phyloP scores from a whole-genome alignment of 208 protist species.

The Crithidia acanthocephali region DNA sequence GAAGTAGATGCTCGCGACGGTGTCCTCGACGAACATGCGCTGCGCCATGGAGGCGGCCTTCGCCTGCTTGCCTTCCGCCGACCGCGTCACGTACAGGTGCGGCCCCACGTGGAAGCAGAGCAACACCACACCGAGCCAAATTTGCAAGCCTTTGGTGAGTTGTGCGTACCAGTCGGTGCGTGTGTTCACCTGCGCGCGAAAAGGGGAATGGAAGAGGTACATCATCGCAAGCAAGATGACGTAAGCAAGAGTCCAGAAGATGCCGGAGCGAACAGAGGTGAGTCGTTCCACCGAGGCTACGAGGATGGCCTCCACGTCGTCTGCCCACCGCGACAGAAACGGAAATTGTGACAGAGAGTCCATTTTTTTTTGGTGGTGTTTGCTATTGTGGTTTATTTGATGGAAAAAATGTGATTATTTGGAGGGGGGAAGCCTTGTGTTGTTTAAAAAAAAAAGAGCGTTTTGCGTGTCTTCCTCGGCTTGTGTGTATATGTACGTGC shows the following conservation, averaged over 20 bases:
- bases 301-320: conserved; percentile 16
- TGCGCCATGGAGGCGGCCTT: background rate
- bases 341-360: background rate
- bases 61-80: background rate
- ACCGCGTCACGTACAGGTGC: conserved; percentile 33
- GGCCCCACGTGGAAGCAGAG: conserved; percentile 69
- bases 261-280: conserved; percentile 21
- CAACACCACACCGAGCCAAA: conserved; percentile 57
- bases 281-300: conserved; percentile 13
- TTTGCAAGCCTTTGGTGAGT: conserved; percentile 74
- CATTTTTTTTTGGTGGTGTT: conserved; percentile 20
- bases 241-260: conserved; percentile 63
- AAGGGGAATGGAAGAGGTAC: conserved; percentile 86
- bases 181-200: conserved; percentile 54
- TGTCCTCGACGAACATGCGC: conserved; percentile 27
- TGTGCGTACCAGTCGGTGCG: conserved; percentile 69
- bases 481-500: too few relatives aligned
- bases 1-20: conserved; percentile 65
- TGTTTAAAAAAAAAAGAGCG: too few relatives aligned
- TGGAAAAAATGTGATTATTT: too few relatives aligned
- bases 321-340: conserved; percentile 9
- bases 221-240: conserved; percentile 48
- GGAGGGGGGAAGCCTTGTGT: too few relatives aligned
- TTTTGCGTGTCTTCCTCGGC: too few relatives aligned
- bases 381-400: background rate